These are phyloP conservation scores for Coprinopsis sp. DNA, from an alignment of 768 basidiomycete genomes.

Conservation along the genomic window DNA sequence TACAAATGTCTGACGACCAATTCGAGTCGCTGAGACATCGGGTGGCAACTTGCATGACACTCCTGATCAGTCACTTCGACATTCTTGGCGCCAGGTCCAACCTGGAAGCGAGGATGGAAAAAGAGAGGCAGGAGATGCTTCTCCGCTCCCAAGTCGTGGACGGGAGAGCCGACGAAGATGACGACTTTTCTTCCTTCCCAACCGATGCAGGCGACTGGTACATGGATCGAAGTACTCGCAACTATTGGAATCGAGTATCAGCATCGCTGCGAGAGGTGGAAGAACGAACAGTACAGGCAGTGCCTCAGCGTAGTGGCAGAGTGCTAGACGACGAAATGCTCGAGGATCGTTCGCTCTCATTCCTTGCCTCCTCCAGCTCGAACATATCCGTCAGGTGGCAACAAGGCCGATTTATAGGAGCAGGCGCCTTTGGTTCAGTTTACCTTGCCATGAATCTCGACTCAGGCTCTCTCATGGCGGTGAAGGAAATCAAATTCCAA, in stretches of 20 bases:
- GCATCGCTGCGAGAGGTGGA: slow-evolving; percentile 64
- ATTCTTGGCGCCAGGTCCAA: slow-evolving; percentile 92
- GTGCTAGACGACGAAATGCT: slow-evolving; percentile 91
- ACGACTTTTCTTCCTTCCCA: slow-evolving; percentile 37
- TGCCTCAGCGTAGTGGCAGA: slow-evolving; percentile 74
- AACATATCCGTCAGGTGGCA: slow-evolving; percentile 98
- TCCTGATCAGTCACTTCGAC: slow-evolving; percentile 97
- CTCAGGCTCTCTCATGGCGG: slow-evolving; percentile 94
- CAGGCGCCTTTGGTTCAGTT: slow-evolving; percentile 99
- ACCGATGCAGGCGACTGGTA: slow-evolving; percentile 36
- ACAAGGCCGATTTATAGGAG: slow-evolving; percentile 95
- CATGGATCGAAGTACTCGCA: slow-evolving; percentile 59
- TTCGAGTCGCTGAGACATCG: slow-evolving; percentile 88
- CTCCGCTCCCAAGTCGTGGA: slow-evolving; percentile 49
- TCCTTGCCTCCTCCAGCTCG: slow-evolving; percentile 91
- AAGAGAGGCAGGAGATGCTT: slow-evolving; percentile 72
- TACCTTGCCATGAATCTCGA: slow-evolving; percentile 97
- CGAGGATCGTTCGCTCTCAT: slow-evolving; percentile 90
- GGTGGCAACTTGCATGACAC: slow-evolving; percentile 93
- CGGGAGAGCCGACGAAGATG: slow-evolving; percentile 41
- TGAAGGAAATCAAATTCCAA: slow-evolving; percentile 98
- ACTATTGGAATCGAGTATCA: slow-evolving; percentile 71
- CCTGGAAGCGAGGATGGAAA: slow-evolving; percentile 83
- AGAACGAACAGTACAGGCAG: slow-evolving; percentile 18
- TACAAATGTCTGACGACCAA: slow-evolving; percentile 82